Evolutionary conservation across 2,329 filamentous ascomycete species (phyloP).

Genomic region (Pyricularia pennisetigena): DNA sequence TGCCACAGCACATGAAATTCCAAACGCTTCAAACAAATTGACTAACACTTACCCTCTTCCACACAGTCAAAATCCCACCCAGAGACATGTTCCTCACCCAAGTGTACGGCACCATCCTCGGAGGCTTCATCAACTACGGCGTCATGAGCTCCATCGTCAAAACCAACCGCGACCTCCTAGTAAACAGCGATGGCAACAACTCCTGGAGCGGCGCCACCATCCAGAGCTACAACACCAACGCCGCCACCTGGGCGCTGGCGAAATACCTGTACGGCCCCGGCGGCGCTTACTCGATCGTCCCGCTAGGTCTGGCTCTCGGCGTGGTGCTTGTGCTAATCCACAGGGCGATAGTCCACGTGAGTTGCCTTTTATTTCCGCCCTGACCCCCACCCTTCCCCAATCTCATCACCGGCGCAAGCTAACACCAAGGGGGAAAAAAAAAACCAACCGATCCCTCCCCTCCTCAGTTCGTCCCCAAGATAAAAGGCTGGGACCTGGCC

Average conservation of each 20-base stretch:
- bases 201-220: constrained; percentile 43
- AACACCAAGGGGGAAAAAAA: neutral
- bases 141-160: constrained; percentile 42
- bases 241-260: constrained; percentile 39
- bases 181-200: constrained; percentile 31
- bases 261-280: constrained; percentile 34
- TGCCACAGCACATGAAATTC: too few species aligned
- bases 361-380: neutral
- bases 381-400: neutral
- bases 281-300: neutral
- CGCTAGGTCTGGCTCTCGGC: neutral
- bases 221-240: constrained; percentile 38
- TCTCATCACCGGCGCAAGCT: neutral
- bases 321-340: neutral
- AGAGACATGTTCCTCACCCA: constrained; percentile 46
- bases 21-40: too few species aligned
- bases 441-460: too few species aligned
- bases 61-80: constrained; percentile 38
- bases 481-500: neutral
- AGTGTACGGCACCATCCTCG: constrained; percentile 24
- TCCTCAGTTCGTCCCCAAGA: neutral
- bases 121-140: constrained; percentile 19
- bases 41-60: too few species aligned
- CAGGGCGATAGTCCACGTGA: neutral
- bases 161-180: constrained; percentile 35